Percentiles rank a stretch among this genome's conserved stretches.
Conservation (phyloP, 805 yeast genomes). For the Starmerella asiatica region DNA sequence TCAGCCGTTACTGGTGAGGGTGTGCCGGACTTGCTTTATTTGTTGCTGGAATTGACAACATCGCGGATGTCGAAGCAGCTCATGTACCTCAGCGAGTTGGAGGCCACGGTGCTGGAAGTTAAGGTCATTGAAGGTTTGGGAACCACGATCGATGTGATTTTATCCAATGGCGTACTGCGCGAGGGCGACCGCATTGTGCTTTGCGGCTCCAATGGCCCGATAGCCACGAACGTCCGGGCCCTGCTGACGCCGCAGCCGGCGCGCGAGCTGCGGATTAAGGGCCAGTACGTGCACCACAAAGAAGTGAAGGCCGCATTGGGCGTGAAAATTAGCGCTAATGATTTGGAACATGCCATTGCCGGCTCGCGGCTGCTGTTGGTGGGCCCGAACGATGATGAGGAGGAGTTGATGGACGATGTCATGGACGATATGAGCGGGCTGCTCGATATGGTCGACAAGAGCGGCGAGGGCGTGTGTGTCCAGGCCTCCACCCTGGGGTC, state of each 20-base stretch:
- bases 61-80: constrained; percentile 98
- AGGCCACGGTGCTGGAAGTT: constrained; percentile 94
- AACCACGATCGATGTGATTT: constrained; percentile 92
- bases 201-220: constrained; percentile 98
- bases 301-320: constrained; percentile 98
- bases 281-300: constrained; percentile 93
- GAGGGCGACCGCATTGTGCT: constrained; percentile 93
- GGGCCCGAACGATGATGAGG: constrained; percentile 96
- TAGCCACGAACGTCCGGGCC: constrained; percentile 91
- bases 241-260: constrained; percentile 94
- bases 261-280: constrained; percentile 87
- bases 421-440: constrained; percentile 96
- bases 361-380: constrained; percentile 93
- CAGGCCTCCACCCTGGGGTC: constrained; percentile 99
- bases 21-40: constrained; percentile 96
- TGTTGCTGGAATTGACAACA: constrained; percentile 87
- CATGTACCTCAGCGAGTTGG: constrained; percentile 86
- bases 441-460: constrained; percentile 83
- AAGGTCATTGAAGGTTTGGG: constrained; percentile 98
- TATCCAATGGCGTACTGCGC: constrained; percentile 87
- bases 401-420: constrained; percentile 91
- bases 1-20: constrained; percentile 99
- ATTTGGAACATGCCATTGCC: constrained; percentile 95
- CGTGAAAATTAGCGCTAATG: constrained; percentile 96
- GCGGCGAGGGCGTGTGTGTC: constrained; percentile 95